Evolutionary conservation across 352 stramenopile genomes (phyloP).

Genomic region (Globisporangium cederbergense): DNA sequence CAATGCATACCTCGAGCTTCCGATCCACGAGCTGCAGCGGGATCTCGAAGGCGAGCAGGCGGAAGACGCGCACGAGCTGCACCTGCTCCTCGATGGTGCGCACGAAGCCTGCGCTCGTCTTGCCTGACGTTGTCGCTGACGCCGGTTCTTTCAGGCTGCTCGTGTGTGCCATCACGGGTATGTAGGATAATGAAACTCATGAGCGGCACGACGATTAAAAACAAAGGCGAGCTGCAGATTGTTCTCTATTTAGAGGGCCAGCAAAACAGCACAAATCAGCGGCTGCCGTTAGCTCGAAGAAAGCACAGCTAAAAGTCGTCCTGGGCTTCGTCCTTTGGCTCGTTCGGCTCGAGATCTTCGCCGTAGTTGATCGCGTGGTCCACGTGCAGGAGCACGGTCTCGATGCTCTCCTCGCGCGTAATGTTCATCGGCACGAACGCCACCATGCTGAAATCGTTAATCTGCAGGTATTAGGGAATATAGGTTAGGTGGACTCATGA

Average conservation of each 20-base stretch:
- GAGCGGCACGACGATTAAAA: neutral
- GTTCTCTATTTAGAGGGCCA: slow-evolving; percentile 1
- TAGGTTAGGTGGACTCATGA: neutral
- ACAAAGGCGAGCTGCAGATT: neutral
- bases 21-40: slow-evolving; percentile 50
- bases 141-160: neutral
- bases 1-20: slow-evolving; percentile 50
- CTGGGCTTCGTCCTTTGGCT: slow-evolving; percentile 63
- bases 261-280: neutral
- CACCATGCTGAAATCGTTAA: slow-evolving; percentile 97
- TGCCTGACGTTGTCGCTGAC: slow-evolving; percentile 14
- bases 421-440: slow-evolving; percentile 97
- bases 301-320: slow-evolving; percentile 21
- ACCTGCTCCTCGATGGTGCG: slow-evolving; percentile 74
- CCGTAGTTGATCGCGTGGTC: slow-evolving; percentile 97
- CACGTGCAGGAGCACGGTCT: slow-evolving; percentile 93
- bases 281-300: neutral
- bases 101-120: slow-evolving; percentile 22
- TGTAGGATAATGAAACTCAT: too few species aligned
- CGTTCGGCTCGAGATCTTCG: slow-evolving; percentile 92
- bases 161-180: neutral
- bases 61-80: slow-evolving; percentile 72
- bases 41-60: slow-evolving; percentile 61
- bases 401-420: slow-evolving; percentile 95
- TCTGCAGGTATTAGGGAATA: slow-evolving; percentile 27